Evolutionary conservation across 2,329 filamentous ascomycete species (phyloP), one percentile per base, ranked within the genome.

Genomic region (Aspergillus thermomutatus): DNA sequence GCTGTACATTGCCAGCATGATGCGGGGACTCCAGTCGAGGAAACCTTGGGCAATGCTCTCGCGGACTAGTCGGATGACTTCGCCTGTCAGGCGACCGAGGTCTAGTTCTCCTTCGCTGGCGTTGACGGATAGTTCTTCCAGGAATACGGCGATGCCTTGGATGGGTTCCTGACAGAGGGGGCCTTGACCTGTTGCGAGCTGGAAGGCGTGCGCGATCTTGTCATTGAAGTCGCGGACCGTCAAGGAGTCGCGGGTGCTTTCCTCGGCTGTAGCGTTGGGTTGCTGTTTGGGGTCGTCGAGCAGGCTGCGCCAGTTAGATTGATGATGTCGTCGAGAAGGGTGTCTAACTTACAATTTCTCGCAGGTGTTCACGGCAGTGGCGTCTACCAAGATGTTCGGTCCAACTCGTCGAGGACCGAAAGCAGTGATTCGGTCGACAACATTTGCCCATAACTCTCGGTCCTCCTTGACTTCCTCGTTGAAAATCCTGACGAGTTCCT

Each of bases 1-100:
- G 54, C 86, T 91, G 79, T 99, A 99, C 91, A 97, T 97, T 52
- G 94, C 94, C 47, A 99, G 85, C 78, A 97, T 86, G 64, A 99
- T 84, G n/a, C 94, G 87, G 0, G 94, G 90, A 41, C 89, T 93
- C 94, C 94, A 99, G 79, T 97, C 94, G 19, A 97, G 80, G 80
- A 97, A 96, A 23, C 88, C 93, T 61, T 87, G 81, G 51, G 88
- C 85, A 59, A 99, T 91, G n/a, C 87, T 84, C 48, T 91, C 87
- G 64, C 93, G 91, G 19, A 93, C 87, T 0, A 90, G 88, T 73
- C 92, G 92, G 78, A 99, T 96, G 47, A 96, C 86, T 76, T 97
- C 94, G 60, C 94, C 92, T 0, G 92, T 97, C 0, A 97, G 80
- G 2, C 92, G 88, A 66, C 90, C 89, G 17, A 92, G 80, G 2